Evolutionary conservation across 148 eudicot species (phyloP), one percentile per base, ranked within the genome.

Genomic region (Polygonum maritimum): DNA sequence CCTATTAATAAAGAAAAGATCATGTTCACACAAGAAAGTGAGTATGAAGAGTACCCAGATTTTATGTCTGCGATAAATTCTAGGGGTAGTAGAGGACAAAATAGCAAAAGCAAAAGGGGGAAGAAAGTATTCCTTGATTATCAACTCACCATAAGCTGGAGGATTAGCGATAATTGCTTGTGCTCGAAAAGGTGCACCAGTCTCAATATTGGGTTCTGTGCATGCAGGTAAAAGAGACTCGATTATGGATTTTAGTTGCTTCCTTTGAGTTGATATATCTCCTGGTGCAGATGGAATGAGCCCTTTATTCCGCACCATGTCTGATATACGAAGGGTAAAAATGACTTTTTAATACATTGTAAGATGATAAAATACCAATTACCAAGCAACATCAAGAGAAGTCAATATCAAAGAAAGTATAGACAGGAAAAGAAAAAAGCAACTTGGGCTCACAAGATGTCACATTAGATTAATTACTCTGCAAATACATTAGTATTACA

Each of bases 111-210:
- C 21, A 70, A 48, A 2, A 44, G 47, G 47, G 47, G 9, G 9
- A 31, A 62, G 7, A 18, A 58, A 22, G 38, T 19, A n/a, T 44
- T 72, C 75, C 33, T 41, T 41, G 9, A 7, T 72, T 72, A 12
- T 72, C 33, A 55, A 74, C 91, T 85, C 78, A 92, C 98, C 98
- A 77, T 85, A 94, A 62, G 97, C 96, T 51, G 92, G 91, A 84
- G 97, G 97, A 70, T 92, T 94, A 35, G 98, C 98, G 76, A 94
- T 94, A 48, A 94, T 90, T 75, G 96, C 96, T 77, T 92, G 91
- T 82, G 98, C 96, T 81, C 83, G 83, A 81, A 94, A 94, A 10
- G 93, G 89, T 79, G 79, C 87, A 33, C 97, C 96, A 48, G 89
- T 85, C 81, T 85, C 86, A 13, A 80, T 69, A 83, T 92, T 93